Evolutionary conservation across 306 rosid species (phyloP).

Genomic region (Acacia melanoxylon): DNA sequence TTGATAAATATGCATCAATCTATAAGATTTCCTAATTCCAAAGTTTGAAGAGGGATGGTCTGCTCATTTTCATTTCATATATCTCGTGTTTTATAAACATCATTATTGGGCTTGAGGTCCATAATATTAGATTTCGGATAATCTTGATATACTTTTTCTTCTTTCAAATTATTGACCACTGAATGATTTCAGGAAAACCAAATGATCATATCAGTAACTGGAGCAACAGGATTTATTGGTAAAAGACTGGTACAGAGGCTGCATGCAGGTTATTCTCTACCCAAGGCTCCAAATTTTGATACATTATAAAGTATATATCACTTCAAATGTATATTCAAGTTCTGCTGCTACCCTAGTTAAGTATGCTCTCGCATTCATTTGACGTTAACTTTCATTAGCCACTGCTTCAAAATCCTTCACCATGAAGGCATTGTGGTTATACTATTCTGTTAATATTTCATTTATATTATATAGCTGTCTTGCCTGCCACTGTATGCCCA

Average conservation of each 20-base stretch:
- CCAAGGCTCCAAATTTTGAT: slow-evolving; percentile 19
- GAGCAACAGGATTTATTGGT: slow-evolving; percentile 97
- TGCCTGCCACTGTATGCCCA: neutral
- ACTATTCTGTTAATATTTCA: neutral
- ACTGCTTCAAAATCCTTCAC: neutral
- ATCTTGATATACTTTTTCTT: slow-evolving; percentile 19
- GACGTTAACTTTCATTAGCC: neutral
- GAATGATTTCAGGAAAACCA: slow-evolving; percentile 54
- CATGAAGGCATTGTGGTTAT: slow-evolving; percentile 7
- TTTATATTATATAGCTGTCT: slow-evolving; percentile 23
- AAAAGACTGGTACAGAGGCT: slow-evolving; percentile 88
- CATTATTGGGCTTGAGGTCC: neutral
- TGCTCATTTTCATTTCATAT: slow-evolving; percentile 5
- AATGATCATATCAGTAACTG: slow-evolving; percentile 82
- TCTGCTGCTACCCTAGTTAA: neutral
- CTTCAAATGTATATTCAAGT: neutral
- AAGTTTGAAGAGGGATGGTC: slow-evolving; percentile 2
- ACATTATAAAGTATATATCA: neutral
- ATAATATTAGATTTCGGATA: neutral
- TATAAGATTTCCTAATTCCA: slow-evolving; percentile 14
- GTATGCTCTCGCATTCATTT: slow-evolving; percentile 3
- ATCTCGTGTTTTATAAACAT: neutral
- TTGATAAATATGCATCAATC: neutral
- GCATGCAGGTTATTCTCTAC: slow-evolving; percentile 63
- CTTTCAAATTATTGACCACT: slow-evolving; percentile 41